A percentile compares a stretch with the other conserved stretches of the same genome.
Evolutionary conservation across 805 yeast species (phyloP).

Genomic region (Zygoascus bituminiphila): DNA sequence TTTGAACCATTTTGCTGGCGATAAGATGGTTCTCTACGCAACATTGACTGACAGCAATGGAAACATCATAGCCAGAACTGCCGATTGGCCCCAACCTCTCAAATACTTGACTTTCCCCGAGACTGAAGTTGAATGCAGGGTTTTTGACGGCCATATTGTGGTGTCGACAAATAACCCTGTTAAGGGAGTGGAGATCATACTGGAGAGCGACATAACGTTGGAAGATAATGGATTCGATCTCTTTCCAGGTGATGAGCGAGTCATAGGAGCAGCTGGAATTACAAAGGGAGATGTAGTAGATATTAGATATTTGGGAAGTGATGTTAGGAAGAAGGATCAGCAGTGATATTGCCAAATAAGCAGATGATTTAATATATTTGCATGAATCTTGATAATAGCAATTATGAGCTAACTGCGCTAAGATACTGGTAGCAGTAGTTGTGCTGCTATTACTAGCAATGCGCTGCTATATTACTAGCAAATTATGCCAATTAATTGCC

Average conservation of each 20-base stretch:
- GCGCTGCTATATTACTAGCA: no score
- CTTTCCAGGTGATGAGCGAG: conserved; percentile 31
- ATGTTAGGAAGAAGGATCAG: no score
- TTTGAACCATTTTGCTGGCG: conserved; percentile 15
- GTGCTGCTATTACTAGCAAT: no score
- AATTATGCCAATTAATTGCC: no score
- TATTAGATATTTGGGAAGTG: neutral
- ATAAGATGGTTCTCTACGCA: neutral
- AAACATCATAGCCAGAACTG: conserved; percentile 25
- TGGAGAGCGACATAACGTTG: conserved; percentile 21
- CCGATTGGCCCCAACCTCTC: conserved; percentile 46
- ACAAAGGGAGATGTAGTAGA: neutral
- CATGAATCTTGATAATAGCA: no score
- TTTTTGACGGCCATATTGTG: conserved; percentile 21
- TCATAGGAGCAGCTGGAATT: neutral
- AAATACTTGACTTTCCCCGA: conserved; percentile 33
- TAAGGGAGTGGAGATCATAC: conserved; percentile 36
- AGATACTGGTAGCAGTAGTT: no score
- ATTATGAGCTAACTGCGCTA: no score
- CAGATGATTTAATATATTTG: no score
- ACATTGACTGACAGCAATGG: conserved; percentile 2
- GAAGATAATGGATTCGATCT: conserved; percentile 43
- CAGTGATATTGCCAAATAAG: no score
- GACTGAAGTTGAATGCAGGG: conserved; percentile 21
- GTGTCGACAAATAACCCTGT: conserved; percentile 33